Conservation (phyloP, 257 asterid genomes). For the Anisodus acutangulus region DNA sequence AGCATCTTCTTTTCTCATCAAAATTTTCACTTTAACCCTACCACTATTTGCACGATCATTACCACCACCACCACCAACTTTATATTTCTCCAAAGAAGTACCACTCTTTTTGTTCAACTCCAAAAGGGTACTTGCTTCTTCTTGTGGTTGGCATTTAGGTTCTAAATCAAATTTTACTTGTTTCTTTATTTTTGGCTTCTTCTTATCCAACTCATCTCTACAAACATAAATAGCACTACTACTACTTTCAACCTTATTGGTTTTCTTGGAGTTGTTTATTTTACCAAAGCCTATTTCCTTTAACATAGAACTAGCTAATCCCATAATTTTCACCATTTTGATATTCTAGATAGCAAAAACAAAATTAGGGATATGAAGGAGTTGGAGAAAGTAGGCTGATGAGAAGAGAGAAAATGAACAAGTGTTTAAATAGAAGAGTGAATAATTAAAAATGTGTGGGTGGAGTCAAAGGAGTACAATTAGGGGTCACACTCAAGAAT, state of each 20-base stretch:
- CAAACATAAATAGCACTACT: not conserved
- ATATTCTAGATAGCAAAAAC: not conserved
- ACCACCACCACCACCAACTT: not conserved
- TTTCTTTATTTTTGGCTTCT: constrained; percentile 32
- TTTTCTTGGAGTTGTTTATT: constrained; percentile 15
- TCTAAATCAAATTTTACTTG: constrained; percentile 25
- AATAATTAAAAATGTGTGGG: not conserved
- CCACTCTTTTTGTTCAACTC: not conserved
- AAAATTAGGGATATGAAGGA: not conserved
- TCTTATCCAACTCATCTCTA: constrained; percentile 20
- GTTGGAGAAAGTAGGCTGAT: not conserved
- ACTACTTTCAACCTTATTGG: not conserved
- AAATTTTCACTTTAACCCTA: constrained; percentile 31
- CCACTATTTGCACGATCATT: not conserved
- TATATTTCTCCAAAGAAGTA: not conserved
- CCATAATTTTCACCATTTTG: not conserved
- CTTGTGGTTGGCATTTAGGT: not conserved
- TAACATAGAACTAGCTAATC: not conserved
- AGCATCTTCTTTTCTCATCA: constrained; percentile 46
- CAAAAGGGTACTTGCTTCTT: not conserved
- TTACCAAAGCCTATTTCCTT: not conserved
- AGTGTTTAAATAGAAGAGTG: not conserved
- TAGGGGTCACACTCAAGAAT: constrained; percentile 1
- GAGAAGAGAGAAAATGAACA: not conserved
- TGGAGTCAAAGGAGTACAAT: constrained; percentile 2